Conservation (phyloP, 495 filamentous ascomycete genomes). For the Aspergillus steynii region DNA sequence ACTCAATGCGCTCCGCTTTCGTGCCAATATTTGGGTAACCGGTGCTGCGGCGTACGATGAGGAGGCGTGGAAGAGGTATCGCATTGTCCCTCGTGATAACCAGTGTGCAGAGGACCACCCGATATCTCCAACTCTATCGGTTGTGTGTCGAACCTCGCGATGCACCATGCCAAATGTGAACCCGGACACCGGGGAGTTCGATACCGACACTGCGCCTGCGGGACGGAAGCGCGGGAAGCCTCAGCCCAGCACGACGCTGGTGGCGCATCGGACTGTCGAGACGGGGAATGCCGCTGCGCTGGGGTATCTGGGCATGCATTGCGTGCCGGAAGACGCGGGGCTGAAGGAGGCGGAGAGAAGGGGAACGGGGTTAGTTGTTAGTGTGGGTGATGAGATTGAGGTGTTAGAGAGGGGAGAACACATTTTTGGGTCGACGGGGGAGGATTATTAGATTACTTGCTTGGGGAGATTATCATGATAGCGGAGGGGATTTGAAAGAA, state of each 20-base stretch:
- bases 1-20: conserved; percentile 21
- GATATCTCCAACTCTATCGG: conserved; percentile 14
- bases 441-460: conserved; percentile 13
- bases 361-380: conserved; percentile 11
- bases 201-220: conserved; percentile 13
- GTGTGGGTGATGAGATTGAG: conserved; percentile 21
- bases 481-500: too few species aligned
- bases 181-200: conserved; percentile 13
- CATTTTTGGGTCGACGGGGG: conserved; percentile 19
- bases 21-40: conserved; percentile 21
- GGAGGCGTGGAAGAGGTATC: conserved; percentile 20
- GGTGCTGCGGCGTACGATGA: conserved; percentile 17
- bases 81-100: conserved; percentile 1
- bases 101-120: background rate
- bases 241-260: conserved; percentile 21
- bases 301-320: conserved; percentile 23
- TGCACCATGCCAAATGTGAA: conserved; percentile 24
- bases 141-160: conserved; percentile 22
- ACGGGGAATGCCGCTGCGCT: conserved; percentile 19
- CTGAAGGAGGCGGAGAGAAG: conserved; percentile 15
- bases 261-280: conserved; percentile 17
- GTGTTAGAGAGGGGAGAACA: conserved; percentile 18
- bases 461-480: too few species aligned
- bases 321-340: conserved; percentile 18
- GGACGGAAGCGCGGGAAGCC: conserved; percentile 20